phyloP scores from a whole-genome alignment of 164 flowering plant species.

The Vitis riparia region DNA sequence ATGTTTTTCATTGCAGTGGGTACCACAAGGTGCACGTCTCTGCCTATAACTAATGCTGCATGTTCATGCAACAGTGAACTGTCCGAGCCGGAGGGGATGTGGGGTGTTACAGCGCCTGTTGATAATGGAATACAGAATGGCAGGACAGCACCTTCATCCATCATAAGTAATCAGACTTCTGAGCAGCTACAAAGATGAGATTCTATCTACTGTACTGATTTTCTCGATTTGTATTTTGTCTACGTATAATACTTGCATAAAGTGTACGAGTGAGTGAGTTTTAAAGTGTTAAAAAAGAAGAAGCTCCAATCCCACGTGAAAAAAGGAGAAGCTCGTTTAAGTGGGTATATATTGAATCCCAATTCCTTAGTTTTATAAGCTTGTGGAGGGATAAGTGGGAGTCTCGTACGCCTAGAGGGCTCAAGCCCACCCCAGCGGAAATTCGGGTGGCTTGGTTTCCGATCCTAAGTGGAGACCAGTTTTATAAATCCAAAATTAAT shows the following conservation, averaged over 20 bases:
- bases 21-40: slow-evolving; percentile 49
- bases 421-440: too few relatives aligned
- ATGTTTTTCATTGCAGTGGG: slow-evolving; percentile 50
- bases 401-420: too few relatives aligned
- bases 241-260: slow-evolving; percentile 17
- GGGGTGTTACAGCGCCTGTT: slow-evolving; percentile 49
- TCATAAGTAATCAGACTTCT: slow-evolving; percentile 38
- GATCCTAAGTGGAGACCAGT: too few relatives aligned
- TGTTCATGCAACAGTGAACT: slow-evolving; percentile 78
- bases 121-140: slow-evolving; percentile 50
- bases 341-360: too few relatives aligned
- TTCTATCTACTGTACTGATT: background rate
- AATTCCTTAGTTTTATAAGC: too few relatives aligned
- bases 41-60: slow-evolving; percentile 62
- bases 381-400: too few relatives aligned
- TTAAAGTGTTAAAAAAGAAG: too few relatives aligned
- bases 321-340: too few relatives aligned
- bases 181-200: slow-evolving; percentile 52
- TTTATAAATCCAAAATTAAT: too few relatives aligned
- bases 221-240: slow-evolving; percentile 16
- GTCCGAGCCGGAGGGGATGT: slow-evolving; percentile 57
- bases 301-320: too few relatives aligned
- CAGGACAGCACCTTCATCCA: slow-evolving; percentile 43
- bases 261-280: too few relatives aligned
- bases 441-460: too few relatives aligned